These are phyloP conservation scores for Colletotrichum sp. DNA, from an alignment of 2,329 filamentous ascomycete genomes.

Conservation along the genomic window DNA sequence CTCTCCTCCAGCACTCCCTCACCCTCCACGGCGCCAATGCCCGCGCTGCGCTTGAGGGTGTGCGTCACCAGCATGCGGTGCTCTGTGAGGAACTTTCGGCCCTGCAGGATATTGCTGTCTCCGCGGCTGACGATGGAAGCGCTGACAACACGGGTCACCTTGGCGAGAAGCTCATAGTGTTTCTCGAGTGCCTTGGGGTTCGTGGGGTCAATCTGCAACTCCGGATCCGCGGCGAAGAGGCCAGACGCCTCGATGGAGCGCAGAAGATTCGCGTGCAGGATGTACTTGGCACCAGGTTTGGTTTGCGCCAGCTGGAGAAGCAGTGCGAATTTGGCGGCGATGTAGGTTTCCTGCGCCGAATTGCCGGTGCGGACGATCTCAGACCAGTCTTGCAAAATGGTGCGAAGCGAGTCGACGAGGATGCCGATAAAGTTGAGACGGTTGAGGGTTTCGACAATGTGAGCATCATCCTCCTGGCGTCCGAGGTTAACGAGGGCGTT, in stretches of 20 bases:
- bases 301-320: slow-evolving; percentile 86
- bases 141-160: slow-evolving; percentile 81
- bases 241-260: slow-evolving; percentile 78
- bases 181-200: slow-evolving; percentile 74
- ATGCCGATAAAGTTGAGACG: slow-evolving; percentile 91
- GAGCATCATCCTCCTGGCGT: slow-evolving; percentile 71
- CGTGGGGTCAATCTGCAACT: slow-evolving; percentile 81
- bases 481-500: slow-evolving; percentile 78
- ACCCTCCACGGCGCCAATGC: slow-evolving; percentile 65
- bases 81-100: slow-evolving; percentile 79
- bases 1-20: slow-evolving; percentile 58
- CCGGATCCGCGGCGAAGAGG: slow-evolving; percentile 90
- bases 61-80: slow-evolving; percentile 86
- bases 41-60: slow-evolving; percentile 87
- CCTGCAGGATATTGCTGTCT: slow-evolving; percentile 81
- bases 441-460: slow-evolving; percentile 80
- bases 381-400: slow-evolving; percentile 75
- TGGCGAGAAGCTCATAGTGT: slow-evolving; percentile 84
- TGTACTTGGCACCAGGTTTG: slow-evolving; percentile 79
- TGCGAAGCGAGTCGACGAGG: slow-evolving; percentile 84
- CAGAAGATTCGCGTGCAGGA: slow-evolving; percentile 91
- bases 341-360: slow-evolving; percentile 54
- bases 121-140: slow-evolving; percentile 83
- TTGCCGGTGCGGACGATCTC: slow-evolving; percentile 54
- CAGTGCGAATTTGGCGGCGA: slow-evolving; percentile 78